A percentile compares a stretch with the other conserved stretches of the same genome.
These are phyloP conservation scores for Fusarium dimerum DNA, from an alignment of 2,329 filamentous ascomycete genomes.

Conservation along the genomic window DNA sequence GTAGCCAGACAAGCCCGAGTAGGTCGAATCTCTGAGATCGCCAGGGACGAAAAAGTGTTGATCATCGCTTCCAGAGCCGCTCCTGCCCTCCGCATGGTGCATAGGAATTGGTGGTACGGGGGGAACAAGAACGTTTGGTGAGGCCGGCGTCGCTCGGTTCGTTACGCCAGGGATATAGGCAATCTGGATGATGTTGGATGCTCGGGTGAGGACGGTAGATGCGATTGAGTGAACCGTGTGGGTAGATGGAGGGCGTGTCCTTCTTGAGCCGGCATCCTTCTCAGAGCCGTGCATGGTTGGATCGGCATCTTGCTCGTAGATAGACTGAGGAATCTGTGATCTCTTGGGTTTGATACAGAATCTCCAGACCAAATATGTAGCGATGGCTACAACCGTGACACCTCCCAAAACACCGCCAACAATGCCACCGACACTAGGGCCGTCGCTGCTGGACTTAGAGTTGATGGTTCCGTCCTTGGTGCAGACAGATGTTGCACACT, in stretches of 20 bases:
- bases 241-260: conserved; percentile 69
- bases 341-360: conserved; percentile 83
- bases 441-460: conserved; percentile 34
- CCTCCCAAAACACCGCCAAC: conserved; percentile 90
- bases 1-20: conserved; percentile 71
- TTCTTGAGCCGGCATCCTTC: conserved; percentile 45
- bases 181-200: conserved; percentile 99
- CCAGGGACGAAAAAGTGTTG: conserved; percentile 93
- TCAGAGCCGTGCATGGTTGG: conserved; percentile 35
- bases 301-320: conserved; percentile 60
- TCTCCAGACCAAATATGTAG: conserved; percentile 82
- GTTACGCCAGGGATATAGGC: conserved; percentile 98
- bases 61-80: conserved; percentile 63
- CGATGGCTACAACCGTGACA: conserved; percentile 69
- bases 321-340: conserved; percentile 55
- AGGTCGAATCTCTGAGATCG: conserved; percentile 87
- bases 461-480: conserved; percentile 30
- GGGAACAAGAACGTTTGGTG: conserved; percentile 78
- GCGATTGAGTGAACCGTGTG: conserved; percentile 90
- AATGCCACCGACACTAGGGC: conserved; percentile 79
- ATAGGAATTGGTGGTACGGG: conserved; percentile 90
- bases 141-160: conserved; percentile 84
- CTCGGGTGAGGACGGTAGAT: conserved; percentile 90
- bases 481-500: conserved; percentile 52
- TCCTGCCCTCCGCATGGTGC: conserved; percentile 49